These are phyloP conservation scores for Pseudogymnoascus sp. DNA, from an alignment of 2,329 filamentous ascomycete genomes.

Conservation along the genomic window DNA sequence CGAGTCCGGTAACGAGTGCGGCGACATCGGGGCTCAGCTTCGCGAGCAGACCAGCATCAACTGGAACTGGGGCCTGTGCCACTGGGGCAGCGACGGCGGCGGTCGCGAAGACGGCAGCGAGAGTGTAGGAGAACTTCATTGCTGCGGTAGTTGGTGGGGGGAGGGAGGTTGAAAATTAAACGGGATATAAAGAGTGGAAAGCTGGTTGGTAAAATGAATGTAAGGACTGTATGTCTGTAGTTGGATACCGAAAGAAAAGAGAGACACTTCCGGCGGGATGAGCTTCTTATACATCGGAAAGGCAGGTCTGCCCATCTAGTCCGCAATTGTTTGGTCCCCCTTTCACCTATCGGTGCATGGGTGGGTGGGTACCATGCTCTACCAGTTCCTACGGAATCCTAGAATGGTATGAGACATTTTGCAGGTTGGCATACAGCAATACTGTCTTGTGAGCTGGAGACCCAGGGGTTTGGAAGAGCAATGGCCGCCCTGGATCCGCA, in stretches of 20 bases:
- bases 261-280: not conserved
- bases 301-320: not conserved
- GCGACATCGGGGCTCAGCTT: not conserved
- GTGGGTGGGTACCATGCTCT: not conserved
- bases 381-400: not conserved
- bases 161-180: not conserved
- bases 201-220: not conserved
- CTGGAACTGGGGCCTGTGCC: not conserved
- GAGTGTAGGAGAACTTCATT: slow-evolving; percentile 6
- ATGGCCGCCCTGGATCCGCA: not conserved
- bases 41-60: not conserved
- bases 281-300: not conserved
- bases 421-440: not conserved
- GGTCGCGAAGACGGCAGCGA: slow-evolving; percentile 3
- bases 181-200: not conserved
- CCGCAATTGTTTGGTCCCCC: not conserved
- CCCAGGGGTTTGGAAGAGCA: not conserved
- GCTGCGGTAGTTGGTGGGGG: not conserved
- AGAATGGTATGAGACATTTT: not conserved
- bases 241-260: slow-evolving; percentile 2
- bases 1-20: not conserved
- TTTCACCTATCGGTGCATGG: not conserved
- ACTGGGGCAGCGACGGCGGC: not conserved
- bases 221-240: slow-evolving; percentile 2
- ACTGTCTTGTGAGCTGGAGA: not conserved